Evolutionary conservation across 805 yeast genomes (phyloP), one percentile per base, ranked within the genome.

Genomic region (Lipomyces anomalus): DNA sequence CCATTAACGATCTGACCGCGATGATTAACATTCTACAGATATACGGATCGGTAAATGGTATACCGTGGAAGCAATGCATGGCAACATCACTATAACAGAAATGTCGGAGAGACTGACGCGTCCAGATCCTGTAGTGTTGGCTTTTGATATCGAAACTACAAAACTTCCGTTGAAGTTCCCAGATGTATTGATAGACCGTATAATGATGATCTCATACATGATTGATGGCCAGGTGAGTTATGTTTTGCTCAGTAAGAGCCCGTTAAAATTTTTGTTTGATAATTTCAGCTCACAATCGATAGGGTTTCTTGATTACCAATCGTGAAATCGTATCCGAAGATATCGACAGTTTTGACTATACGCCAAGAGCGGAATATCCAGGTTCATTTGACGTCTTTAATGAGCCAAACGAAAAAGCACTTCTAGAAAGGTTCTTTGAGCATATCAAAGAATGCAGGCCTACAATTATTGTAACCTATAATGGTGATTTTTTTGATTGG

Each of bases 151-250:
- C 44, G 99, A 92, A 70, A 92, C 99, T 1, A 87, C 97, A 11
- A 92, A 92, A 62, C 87, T 94, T 9, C 97, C 97, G 1, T 72
- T 92, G 49, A 94, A 92, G 62, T 92, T 92, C 56, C 99, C 99
- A 0, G 98, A 87, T 58, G 76, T 96, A 4, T 72, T 82, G 7
- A 73, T 84, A 4, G 99, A 92, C 67, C 94, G 86, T 64, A 76
- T 92, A 34, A 92, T 92, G 97, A 94, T 94, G 98, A 92, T 92
- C 41, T 94, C 98, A 2, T 92, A 92, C 63, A 94, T 94, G 98
- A 89, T 92, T 50, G 98, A 92, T 62, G 98, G 97, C 7, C 95
- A 86, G 22, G 52, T 45, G 35, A 3, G 40, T 35, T 18, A 6
- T 18, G 9, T 35, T 28, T 21, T 34, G 37, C n/a, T 34, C 20